A percentile compares a stretch with the other conserved stretches of the same genome.
phyloP scores from a whole-genome alignment of 2,329 filamentous ascomycete species.

The Rugonectria rugulosa region DNA sequence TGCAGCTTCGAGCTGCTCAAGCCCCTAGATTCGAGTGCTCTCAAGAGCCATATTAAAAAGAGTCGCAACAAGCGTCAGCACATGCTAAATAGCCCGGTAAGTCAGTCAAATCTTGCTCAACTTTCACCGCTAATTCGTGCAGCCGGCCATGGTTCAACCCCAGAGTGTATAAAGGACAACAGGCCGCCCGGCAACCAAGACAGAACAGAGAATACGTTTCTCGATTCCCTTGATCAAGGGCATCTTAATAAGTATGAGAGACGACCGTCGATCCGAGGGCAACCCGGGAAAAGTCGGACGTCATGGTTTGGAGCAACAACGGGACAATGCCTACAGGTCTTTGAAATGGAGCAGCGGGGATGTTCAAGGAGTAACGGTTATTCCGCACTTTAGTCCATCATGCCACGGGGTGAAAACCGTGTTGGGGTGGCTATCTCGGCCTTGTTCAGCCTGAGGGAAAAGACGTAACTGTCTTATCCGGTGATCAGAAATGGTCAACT shows the following conservation, averaged over 20 bases:
- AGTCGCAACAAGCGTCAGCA: constrained; percentile 92
- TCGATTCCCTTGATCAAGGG: constrained; percentile 3
- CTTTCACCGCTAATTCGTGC: constrained; percentile 18
- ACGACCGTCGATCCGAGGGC: constrained; percentile 33
- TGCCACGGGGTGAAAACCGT: constrained; percentile 43
- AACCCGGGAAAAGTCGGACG: constrained; percentile 29
- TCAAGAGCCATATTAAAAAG: constrained; percentile 99
- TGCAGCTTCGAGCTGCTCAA: constrained; percentile 98
- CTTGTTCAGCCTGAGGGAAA: constrained; percentile 32
- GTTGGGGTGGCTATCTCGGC: constrained; percentile 32
- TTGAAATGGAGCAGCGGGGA: constrained; percentile 24
- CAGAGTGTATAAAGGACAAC: constrained; percentile 59
- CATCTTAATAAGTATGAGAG: constrained; percentile 22
- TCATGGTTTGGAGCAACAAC: constrained; percentile 29
- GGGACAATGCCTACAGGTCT: constrained; percentile 24
- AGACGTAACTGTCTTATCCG: constrained; percentile 39
- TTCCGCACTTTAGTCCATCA: constrained; percentile 30
- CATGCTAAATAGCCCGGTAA: constrained; percentile 94
- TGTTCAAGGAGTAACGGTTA: constrained; percentile 28
- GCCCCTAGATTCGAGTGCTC: constrained; percentile 90
- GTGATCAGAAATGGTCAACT: constrained; percentile 40
- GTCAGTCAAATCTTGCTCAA: constrained; percentile 48
- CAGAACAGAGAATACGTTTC: constrained; percentile 26
- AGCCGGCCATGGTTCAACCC: constrained; percentile 64
- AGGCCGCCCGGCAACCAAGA: constrained; percentile 24